Conservation (phyloP, 352 stramenopile genomes). For the Globisporangium radiosum region DNA sequence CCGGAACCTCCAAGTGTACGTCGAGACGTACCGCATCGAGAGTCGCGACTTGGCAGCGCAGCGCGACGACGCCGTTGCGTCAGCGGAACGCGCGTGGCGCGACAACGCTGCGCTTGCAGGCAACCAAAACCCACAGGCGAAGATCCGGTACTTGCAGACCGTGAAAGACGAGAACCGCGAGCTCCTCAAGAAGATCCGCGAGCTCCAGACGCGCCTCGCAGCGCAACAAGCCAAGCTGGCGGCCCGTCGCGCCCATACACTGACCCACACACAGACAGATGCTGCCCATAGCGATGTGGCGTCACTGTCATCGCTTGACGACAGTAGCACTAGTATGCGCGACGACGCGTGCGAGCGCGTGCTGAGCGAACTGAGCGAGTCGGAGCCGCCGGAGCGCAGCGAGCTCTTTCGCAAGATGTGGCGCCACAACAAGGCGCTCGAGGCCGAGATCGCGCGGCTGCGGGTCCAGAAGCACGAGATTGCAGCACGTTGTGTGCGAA, state of each 20-base stretch:
- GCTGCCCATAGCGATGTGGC: no score
- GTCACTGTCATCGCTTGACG: conserved; percentile 13
- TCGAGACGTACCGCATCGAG: conserved; percentile 53
- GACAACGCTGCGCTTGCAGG: conserved; percentile 50
- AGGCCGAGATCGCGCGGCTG: conserved; percentile 42
- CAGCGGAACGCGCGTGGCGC: conserved; percentile 44
- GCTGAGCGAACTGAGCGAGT: conserved; percentile 7
- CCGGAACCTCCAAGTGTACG: conserved; percentile 49
- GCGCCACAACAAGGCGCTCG: conserved; percentile 35
- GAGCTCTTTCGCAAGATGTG: conserved; percentile 48
- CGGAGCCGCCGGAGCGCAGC: conserved; percentile 22
- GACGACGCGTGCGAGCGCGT: no score
- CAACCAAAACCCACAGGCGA: conserved; percentile 59
- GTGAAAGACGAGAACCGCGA: conserved; percentile 63
- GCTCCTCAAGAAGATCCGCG: conserved; percentile 43
- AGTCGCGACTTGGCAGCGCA: conserved; percentile 38
- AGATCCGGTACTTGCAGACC: conserved; percentile 68
- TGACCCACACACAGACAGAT: no score
- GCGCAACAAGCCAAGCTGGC: conserved; percentile 4
- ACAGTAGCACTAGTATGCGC: conserved; percentile 3
- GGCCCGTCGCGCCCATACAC: no score
- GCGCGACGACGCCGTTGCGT: conserved; percentile 50
- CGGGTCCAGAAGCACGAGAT: conserved; percentile 24
- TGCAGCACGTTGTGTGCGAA: background rate
- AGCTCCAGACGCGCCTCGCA: conserved; percentile 42